These are phyloP conservation scores for Beauveria brongniartii DNA, from an alignment of 2,329 filamentous ascomycete species.

Conservation along the genomic window DNA sequence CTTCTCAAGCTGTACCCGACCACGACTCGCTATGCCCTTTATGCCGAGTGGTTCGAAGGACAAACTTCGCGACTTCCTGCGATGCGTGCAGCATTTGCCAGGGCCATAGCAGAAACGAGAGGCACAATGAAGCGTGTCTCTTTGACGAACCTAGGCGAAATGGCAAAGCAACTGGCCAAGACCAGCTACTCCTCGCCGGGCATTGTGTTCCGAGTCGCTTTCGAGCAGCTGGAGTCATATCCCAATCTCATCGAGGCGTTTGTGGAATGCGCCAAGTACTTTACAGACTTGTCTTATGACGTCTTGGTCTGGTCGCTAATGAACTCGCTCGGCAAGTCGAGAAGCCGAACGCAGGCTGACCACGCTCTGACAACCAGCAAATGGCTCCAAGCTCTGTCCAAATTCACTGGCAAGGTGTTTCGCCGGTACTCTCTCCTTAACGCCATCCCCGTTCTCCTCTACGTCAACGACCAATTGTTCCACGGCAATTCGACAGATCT, in stretches of 20 bases:
- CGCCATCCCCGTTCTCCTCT: conserved; percentile 76
- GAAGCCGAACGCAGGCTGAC: conserved; percentile 54
- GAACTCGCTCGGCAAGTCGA: conserved; percentile 57
- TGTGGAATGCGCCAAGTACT: conserved; percentile 89
- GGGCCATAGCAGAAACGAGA: conserved; percentile 69
- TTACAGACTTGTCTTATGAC: conserved; percentile 87
- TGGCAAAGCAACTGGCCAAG: conserved; percentile 84
- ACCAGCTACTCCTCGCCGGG: conserved; percentile 87
- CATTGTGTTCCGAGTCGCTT: conserved; percentile 80
- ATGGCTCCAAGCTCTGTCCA: conserved; percentile 84
- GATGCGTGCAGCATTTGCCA: conserved; percentile 70
- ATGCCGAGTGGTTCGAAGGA: conserved; percentile 86
- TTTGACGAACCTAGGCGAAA: conserved; percentile 74
- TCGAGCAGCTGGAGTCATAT: conserved; percentile 88
- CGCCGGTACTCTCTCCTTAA: conserved; percentile 79
- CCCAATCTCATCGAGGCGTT: conserved; percentile 92
- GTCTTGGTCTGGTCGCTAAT: conserved; percentile 89
- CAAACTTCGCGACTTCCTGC: conserved; percentile 67
- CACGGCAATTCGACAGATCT: conserved; percentile 82
- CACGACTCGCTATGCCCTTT: conserved; percentile 74
- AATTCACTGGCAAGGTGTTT: conserved; percentile 88
- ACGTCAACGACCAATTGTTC: conserved; percentile 77
- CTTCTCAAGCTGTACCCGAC: conserved; percentile 73
- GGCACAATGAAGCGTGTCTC: conserved; percentile 84
- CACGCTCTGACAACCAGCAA: conserved; percentile 70